A percentile compares a stretch with the other conserved stretches of the same genome.
These are phyloP conservation scores for Fonsecaea multimorphosa DNA, from an alignment of 2,329 filamentous ascomycete species.

Conservation along the genomic window DNA sequence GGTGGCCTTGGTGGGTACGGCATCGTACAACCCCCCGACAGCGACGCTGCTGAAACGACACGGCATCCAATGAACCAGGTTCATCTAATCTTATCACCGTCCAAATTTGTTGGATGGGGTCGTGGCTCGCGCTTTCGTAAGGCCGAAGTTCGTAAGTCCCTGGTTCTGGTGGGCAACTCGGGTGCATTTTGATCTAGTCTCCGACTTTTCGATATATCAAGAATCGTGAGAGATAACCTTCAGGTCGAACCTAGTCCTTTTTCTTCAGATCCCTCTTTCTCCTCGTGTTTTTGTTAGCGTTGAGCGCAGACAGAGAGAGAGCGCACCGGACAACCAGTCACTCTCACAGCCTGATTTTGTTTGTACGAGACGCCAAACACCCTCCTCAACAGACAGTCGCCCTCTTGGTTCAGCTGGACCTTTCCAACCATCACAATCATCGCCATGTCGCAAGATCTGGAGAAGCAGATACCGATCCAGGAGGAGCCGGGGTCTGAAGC, in stretches of 20 bases:
- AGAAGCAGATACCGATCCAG: conserved; percentile 23
- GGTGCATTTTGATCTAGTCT: conserved; percentile 1
- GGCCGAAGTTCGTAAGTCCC: conserved; percentile 7
- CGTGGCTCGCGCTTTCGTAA: conserved; percentile 13
- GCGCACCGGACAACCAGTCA: not conserved
- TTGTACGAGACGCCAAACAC: not conserved
- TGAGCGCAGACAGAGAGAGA: too few species aligned
- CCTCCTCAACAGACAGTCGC: not conserved
- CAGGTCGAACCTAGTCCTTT: not conserved
- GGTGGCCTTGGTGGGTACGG: not conserved
- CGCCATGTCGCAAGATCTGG: conserved; percentile 22
- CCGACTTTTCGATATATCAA: conserved; percentile 15
- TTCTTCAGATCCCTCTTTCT: conserved; percentile 2
- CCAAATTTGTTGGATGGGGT: not conserved
- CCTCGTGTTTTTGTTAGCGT: not conserved
- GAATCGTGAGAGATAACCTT: not conserved
- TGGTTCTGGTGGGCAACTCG: not conserved
- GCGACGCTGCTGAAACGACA: not conserved
- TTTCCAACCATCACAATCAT: not conserved
- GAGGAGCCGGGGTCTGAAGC: not conserved
- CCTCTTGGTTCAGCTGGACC: not conserved
- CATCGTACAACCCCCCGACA: not conserved
- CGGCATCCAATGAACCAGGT: not conserved
- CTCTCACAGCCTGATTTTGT: not conserved
- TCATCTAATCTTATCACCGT: conserved; percentile 1